Evolutionary conservation across 306 rosid genomes (phyloP), one percentile per base, ranked within the genome.

Genomic region (Prunus fruticosa): DNA sequence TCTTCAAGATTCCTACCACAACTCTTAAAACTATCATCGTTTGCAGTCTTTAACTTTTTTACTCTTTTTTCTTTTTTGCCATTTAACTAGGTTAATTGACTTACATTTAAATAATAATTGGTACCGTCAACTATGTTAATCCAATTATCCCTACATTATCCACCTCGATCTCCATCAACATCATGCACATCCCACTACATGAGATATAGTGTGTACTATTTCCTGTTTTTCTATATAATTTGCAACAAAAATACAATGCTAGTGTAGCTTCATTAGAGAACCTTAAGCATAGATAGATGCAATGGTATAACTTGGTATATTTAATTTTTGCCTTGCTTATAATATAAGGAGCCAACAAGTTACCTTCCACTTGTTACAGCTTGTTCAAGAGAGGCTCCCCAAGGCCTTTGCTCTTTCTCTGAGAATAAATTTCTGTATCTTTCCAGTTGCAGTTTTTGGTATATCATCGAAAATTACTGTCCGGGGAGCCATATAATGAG

Each of bases 401-500:
- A 86, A 57, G 45, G 87, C 88, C 83, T 86, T 85, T 46, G 94
- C 97, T 71, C 71, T 88, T 70, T 88, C 88, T 80, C 96, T 88
- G 56, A 94, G 73, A 76, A 89, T 28, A 79, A 81, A 89, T 84
- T 91, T 91, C 47, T 94, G 96, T 20, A 75, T 76, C 86, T 91
- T 94, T 52, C 98, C 97, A 0, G 97, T 91, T 11, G 98, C 80
- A 16, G 91, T 94, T 76, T 87, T 90, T 15, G 98, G 97, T 25
- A 91, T 73, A 32, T 90, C 91, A 62, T 77, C 63, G 43, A 94
- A 90, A 58, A 91, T 69, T 15, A 94, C 79, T 15, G 89, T 86
- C 22, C 85, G 84, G 11, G 93, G 96, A 74, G 95, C 88, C 98
- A 91, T 91, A 76, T 86, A 90, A 82, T 82, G 96, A 12, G 97